Evolutionary conservation across 805 yeast species (phyloP).

Genomic region (Wickerhamiella dianesei): DNA sequence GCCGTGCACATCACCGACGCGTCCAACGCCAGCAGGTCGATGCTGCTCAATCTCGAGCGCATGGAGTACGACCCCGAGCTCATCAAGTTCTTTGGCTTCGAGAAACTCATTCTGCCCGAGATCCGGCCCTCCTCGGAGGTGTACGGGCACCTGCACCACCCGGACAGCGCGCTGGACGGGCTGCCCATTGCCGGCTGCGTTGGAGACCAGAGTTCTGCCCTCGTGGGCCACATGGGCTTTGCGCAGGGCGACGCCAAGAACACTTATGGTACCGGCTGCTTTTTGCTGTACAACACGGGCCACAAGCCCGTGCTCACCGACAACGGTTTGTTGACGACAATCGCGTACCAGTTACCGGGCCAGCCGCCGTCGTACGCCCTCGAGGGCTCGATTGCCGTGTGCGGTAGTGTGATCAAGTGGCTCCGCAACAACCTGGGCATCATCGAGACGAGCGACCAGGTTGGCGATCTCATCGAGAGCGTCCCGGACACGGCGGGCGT

Average conservation of each 20-base stretch:
- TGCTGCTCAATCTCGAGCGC: constrained; percentile 71
- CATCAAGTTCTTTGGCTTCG: constrained; percentile 68
- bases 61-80: constrained; percentile 63
- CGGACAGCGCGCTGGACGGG: constrained; percentile 39
- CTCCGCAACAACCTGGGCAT: constrained; percentile 77
- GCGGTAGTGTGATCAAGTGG: constrained; percentile 92
- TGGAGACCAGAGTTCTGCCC: constrained; percentile 88
- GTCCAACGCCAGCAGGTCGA: constrained; percentile 84
- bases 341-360: constrained; percentile 79
- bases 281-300: constrained; percentile 81
- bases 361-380: constrained; percentile 69
- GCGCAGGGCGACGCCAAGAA: constrained; percentile 79
- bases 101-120: constrained; percentile 58
- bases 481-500: constrained; percentile 81
- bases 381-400: constrained; percentile 94
- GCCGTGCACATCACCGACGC: constrained; percentile 67
- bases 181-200: constrained; percentile 79
- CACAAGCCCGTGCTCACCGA: constrained; percentile 50
- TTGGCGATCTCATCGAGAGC: constrained; percentile 78
- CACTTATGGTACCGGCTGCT: constrained; percentile 95
- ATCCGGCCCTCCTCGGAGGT: constrained; percentile 66
- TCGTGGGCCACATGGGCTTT: constrained; percentile 85
- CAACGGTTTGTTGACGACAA: constrained; percentile 77
- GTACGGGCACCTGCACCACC: constrained; percentile 59
- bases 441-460: constrained; percentile 68